Evolutionary conservation across 1,139 yeast species (phyloP), one percentile per base, ranked within the genome.

Genomic region (Hansenula anomala): DNA sequence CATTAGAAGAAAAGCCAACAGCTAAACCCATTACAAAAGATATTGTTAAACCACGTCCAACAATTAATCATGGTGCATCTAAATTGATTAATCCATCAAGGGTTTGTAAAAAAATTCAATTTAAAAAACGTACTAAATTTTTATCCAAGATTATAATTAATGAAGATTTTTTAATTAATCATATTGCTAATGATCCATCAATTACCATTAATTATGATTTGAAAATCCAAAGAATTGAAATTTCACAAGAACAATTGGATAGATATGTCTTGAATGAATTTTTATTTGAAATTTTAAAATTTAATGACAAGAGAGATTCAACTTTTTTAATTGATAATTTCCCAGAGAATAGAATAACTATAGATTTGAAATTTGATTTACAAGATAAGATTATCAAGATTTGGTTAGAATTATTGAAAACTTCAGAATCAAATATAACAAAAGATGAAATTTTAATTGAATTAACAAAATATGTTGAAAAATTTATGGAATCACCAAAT

Each of bases 351-450:
- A 28, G 42, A 12, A 43, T 52, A 23, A 42, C 40, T 1, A 30
- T 50, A 4, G 17, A n/a, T 6, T 15, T 52, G 2, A 27, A 38
- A 22, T 39, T 51, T 14, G 34, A 36, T 7, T 28, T 48, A 13
- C 2, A 18, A 14, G 12, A 5, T 2, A 36, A 38, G 12, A 20
- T 40, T 33, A 39, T 8, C 15, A 34, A 7, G 16, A 29, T 24
- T 28, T 35, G 6, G 15, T 43, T 16, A 49, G 46, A 29, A 45
- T 45, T 32, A 15, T 17, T 32, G 8, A 32, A 32, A n/a, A 6
- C 28, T 10, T 13, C 16, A 8, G 26, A 16, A 7, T 32, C 34
- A 4, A 23, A 24, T 9, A 36, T 28, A 3, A 11, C 28, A 3
- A 13, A 14, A 18, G n/a, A 22, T 9, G 18, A 24, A 10, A 17